Conservation (phyloP, 1,284 basidiomycete genomes). For the Anthracocystis setariae region DNA sequence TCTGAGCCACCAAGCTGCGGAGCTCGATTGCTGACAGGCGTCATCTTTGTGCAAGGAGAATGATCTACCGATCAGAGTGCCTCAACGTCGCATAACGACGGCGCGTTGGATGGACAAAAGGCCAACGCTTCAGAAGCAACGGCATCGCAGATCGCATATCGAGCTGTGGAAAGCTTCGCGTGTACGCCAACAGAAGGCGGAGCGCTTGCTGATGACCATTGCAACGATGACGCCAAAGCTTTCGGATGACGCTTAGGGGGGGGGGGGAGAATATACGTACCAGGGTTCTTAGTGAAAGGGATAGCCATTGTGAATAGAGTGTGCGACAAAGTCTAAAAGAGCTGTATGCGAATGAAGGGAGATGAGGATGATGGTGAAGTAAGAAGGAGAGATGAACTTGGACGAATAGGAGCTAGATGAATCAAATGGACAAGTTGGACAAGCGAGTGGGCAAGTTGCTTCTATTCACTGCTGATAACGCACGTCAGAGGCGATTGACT, state of each 20-base stretch:
- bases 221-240: neutral
- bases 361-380: conserved; percentile 13
- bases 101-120: neutral
- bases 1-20: no score
- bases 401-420: conserved; percentile 2
- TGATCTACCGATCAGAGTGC: neutral
- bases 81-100: neutral
- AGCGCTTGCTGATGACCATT: neutral
- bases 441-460: conserved; percentile 9
- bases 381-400: conserved; percentile 10
- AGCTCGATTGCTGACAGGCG: neutral
- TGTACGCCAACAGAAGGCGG: neutral
- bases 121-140: neutral
- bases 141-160: neutral
- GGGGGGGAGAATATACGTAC: conserved; percentile 29
- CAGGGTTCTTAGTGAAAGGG: conserved; percentile 57
- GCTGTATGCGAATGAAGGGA: conserved; percentile 1
- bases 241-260: neutral
- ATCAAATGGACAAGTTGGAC: conserved; percentile 17
- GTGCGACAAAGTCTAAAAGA: conserved; percentile 20
- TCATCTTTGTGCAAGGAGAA: neutral
- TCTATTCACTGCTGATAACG: conserved; percentile 26
- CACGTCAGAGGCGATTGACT: conserved; percentile 17
- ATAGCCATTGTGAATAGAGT: conserved; percentile 48
- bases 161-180: neutral